These are phyloP conservation scores for Cystofilobasidium capitatum DNA, from an alignment of 768 basidiomycete species.

Conservation along the genomic window DNA sequence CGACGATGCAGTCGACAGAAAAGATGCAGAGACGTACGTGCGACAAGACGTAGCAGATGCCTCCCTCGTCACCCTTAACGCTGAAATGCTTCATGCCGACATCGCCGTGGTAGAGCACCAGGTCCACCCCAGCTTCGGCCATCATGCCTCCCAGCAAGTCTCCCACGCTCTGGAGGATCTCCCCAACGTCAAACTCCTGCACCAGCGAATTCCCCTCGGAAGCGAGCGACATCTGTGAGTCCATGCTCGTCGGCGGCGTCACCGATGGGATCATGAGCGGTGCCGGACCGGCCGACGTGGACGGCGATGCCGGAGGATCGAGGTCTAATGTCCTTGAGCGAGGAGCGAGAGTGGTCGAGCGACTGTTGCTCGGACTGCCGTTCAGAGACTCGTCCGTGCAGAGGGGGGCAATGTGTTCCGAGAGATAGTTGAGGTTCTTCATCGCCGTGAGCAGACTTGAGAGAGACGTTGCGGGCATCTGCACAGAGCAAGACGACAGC, in stretches of 20 bases:
- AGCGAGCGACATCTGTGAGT: slow-evolving; percentile 12
- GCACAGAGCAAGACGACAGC: slow-evolving; percentile 76
- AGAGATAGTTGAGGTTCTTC: slow-evolving; percentile 88
- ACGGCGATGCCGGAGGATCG: background rate
- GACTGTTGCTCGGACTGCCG: background rate
- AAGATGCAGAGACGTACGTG: slow-evolving; percentile 54
- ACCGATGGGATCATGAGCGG: background rate
- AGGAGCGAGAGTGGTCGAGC: background rate
- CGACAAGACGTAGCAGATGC: slow-evolving; percentile 65
- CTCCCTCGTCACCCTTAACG: slow-evolving; percentile 76
- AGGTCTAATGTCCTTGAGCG: background rate
- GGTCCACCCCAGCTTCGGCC: slow-evolving; percentile 72
- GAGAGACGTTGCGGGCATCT: slow-evolving; percentile 77
- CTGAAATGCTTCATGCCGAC: slow-evolving; percentile 76
- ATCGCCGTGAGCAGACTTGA: slow-evolving; percentile 81
- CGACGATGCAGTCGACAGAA: no score
- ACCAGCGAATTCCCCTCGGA: slow-evolving; percentile 15
- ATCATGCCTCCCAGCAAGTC: slow-evolving; percentile 78
- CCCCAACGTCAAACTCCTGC: slow-evolving; percentile 80
- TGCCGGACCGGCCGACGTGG: background rate
- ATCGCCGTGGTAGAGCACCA: slow-evolving; percentile 84
- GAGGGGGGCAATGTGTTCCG: slow-evolving; percentile 47
- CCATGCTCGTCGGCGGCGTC: background rate
- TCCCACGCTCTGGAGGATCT: slow-evolving; percentile 77
- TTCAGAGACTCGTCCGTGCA: slow-evolving; percentile 20